Evolutionary conservation across 148 eudicot genomes (phyloP).

Genomic region (Polygonum aviculare): DNA sequence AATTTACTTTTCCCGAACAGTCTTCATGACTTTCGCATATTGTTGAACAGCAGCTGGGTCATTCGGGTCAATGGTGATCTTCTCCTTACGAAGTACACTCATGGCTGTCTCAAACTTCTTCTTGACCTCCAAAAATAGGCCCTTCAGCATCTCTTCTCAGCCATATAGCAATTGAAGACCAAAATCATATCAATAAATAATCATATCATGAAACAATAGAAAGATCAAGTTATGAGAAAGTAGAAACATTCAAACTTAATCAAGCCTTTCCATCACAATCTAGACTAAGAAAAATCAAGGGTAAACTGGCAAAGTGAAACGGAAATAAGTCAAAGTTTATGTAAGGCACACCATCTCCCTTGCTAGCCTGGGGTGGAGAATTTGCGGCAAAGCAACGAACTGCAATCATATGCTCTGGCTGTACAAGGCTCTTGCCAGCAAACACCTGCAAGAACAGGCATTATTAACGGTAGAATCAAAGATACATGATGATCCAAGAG

Average conservation of each 20-base stretch:
- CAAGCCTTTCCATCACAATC: background rate
- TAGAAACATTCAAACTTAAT: background rate
- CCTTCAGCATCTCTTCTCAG: slow-evolving; percentile 79
- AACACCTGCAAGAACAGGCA: slow-evolving; percentile 26
- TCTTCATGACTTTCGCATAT: slow-evolving; percentile 86
- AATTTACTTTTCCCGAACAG: slow-evolving; percentile 56
- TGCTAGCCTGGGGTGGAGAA: slow-evolving; percentile 52
- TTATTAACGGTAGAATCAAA: background rate
- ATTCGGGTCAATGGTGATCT: slow-evolving; percentile 90
- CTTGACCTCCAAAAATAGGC: slow-evolving; percentile 77
- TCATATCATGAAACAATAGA: background rate
- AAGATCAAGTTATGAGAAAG: background rate
- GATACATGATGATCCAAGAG: slow-evolving; percentile 3
- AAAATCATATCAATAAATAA: background rate
- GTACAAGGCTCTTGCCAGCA: slow-evolving; percentile 40
- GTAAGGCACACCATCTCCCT: slow-evolving; percentile 76
- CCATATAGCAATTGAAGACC: slow-evolving; percentile 18
- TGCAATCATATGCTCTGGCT: slow-evolving; percentile 36
- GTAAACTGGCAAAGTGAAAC: background rate
- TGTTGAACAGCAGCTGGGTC: slow-evolving; percentile 74
- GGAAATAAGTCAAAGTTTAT: background rate
- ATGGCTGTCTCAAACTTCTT: slow-evolving; percentile 86
- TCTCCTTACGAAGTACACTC: slow-evolving; percentile 62
- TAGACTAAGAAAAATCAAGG: background rate
- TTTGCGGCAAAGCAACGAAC: slow-evolving; percentile 64